Evolutionary conservation across 192 early-diverging fungal genomes (phyloP), one percentile per base, ranked within the genome.

Genomic region (Allomyces macrogynus): DNA sequence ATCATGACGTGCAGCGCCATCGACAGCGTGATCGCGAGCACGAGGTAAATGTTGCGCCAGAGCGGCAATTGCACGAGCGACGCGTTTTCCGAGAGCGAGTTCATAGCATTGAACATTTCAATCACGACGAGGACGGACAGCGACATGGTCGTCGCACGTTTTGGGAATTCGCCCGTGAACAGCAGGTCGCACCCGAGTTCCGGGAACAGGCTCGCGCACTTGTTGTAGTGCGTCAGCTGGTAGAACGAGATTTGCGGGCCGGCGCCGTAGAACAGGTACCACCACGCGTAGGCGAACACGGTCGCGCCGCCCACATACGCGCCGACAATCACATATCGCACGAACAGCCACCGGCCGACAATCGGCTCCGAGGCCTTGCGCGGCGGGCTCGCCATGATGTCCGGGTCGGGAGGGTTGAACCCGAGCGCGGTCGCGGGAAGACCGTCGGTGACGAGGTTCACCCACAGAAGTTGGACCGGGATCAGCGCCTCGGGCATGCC

Each of bases 71-170:
- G 88, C 26, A 97, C 73, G 67, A 99, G 74, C 26, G 87, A 89
- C 66, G 92, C 92, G 74, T 99, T 95, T 78, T 97, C 96, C 20
- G 89, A 92, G 62, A 97, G 77, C 73, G 84, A 86, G 78, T 97
- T 97, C 77, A 97, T 91, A 61, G 96, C 93, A 73, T 99, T 97
- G 70, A 97, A 87, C 96, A 99, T 97, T 73, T 99, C 94, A 69
- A 99, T 95, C 26, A 88, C 87, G 18, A 97, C 94, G 61, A 99
- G 73, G 66, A 99, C 89, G 23, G 92, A 93, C 63, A 99, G 78
- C 61, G 89, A 91, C 76, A 97, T 88, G 42, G 96, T 95, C 40
- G 94, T 95, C 23, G 96, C 96, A 69, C 86, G 83, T 63, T 84
- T 78, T 12, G 91, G 79, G 75, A 88, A 78, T 11, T 69, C 66